Percentiles rank a stretch among this genome's conserved stretches.
Conservation (phyloP, 495 filamentous ascomycete genomes). For the Xylaria longipes region DNA sequence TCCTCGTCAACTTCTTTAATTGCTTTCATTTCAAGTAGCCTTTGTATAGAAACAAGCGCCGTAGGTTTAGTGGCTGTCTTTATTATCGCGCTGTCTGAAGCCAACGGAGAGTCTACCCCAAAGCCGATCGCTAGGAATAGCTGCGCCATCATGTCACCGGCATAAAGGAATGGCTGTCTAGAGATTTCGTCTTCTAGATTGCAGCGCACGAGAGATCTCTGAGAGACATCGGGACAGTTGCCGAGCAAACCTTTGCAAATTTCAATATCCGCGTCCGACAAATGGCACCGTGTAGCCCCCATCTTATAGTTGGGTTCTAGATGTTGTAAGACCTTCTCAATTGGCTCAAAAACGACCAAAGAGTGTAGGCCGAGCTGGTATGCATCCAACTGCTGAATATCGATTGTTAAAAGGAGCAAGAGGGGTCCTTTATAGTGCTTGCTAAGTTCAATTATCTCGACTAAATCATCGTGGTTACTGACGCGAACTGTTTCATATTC, state of each 20-base stretch:
- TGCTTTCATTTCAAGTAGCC: not conserved
- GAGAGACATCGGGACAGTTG: not conserved
- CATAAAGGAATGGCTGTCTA: not conserved
- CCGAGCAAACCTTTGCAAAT: not conserved
- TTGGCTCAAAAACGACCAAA: not conserved
- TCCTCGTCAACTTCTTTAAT: not conserved
- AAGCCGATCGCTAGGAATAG: not conserved
- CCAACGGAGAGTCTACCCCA: not conserved
- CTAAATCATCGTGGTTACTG: not conserved
- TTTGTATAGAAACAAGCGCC: not conserved
- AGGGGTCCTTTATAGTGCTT: not conserved
- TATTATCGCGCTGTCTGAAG: not conserved
- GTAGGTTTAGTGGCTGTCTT: not conserved
- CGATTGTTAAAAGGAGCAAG: not conserved
- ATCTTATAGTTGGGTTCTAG: not conserved
- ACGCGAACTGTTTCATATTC: not conserved
- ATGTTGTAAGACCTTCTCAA: not conserved
- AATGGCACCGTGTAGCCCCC: not conserved
- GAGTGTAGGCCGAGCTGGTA: not conserved
- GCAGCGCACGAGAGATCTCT: not conserved
- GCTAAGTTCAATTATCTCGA: not conserved
- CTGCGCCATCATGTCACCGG: not conserved
- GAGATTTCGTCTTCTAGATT: not conserved
- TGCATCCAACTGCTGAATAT: not conserved
- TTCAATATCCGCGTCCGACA: not conserved